These are phyloP conservation scores for Ceriops zippeliana DNA, from an alignment of 345 rosid genomes.

Conservation along the genomic window DNA sequence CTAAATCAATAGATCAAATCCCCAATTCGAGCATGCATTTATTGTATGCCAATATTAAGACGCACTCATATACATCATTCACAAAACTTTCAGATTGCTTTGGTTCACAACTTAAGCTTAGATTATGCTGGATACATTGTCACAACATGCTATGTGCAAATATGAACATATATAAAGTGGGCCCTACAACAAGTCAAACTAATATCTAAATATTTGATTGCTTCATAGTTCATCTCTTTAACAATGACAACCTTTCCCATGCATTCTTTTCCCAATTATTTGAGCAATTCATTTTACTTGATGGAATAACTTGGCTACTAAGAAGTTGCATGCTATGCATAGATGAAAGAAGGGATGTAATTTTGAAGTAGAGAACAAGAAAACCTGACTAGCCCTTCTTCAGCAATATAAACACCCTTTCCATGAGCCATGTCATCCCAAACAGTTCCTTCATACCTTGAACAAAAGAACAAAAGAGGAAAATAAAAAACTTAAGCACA, in stretches of 20 bases:
- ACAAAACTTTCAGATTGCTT: no score
- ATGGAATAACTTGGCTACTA: neutral
- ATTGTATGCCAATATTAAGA: no score
- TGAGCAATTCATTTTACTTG: neutral
- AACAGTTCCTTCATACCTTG: conserved; percentile 88
- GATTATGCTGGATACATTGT: neutral
- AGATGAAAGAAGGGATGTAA: conserved; percentile 1
- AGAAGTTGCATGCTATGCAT: neutral
- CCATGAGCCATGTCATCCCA: conserved; percentile 98
- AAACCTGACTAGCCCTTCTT: conserved; percentile 77
- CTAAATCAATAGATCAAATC: no score
- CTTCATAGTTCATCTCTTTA: neutral
- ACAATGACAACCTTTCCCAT: neutral
- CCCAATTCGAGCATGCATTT: no score
- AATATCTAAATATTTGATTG: no score
- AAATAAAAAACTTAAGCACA: conserved; percentile 12
- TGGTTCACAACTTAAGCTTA: neutral
- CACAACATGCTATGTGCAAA: neutral
- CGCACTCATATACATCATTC: no score
- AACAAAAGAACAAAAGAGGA: neutral
- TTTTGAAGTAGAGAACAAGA: conserved; percentile 9
- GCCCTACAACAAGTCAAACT: no score
- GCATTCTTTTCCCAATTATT: neutral
- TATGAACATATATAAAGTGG: no score
- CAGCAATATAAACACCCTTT: conserved; percentile 87